A percentile compares a stretch with the other conserved stretches of the same genome.
Evolutionary conservation across 108 stramenopile species (phyloP).

Genomic region (Mayamaea pseudoterrestris): DNA sequence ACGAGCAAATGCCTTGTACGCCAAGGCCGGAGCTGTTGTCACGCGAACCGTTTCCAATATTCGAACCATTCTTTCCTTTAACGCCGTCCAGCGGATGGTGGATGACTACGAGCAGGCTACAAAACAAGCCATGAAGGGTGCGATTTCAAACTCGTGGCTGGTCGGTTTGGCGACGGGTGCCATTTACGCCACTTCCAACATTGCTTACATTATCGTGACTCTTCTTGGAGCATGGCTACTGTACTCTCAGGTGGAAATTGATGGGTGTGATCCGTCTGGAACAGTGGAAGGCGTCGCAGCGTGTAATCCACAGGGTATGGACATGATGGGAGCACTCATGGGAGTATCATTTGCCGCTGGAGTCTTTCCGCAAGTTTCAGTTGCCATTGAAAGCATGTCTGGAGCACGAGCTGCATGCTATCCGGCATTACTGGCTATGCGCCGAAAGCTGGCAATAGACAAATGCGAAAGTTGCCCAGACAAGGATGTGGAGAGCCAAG

Average conservation of each 20-base stretch:
- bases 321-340: conserved; percentile 38
- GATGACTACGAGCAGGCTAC: conserved; percentile 27
- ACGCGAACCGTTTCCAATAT: conserved; percentile 32
- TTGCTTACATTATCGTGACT: conserved; percentile 1
- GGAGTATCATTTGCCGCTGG: conserved; percentile 29
- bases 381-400: conserved; percentile 20
- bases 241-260: conserved; percentile 18
- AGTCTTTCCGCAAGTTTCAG: conserved; percentile 33
- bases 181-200: neutral
- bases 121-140: conserved; percentile 19
- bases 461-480: neutral
- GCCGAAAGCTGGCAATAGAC: conserved; percentile 8
- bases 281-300: conserved; percentile 14
- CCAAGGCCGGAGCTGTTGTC: conserved; percentile 34
- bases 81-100: conserved; percentile 28
- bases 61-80: conserved; percentile 41
- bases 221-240: conserved; percentile 34
- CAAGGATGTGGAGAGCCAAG: conserved; percentile 1
- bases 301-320: conserved; percentile 21
- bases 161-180: conserved; percentile 41
- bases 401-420: conserved; percentile 31
- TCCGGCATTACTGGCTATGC: conserved; percentile 34
- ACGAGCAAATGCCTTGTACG: conserved; percentile 22
- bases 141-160: conserved; percentile 10
- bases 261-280: conserved; percentile 49